These are phyloP conservation scores for Phytophthora fragariae DNA, from an alignment of 352 stramenopile species.

Conservation along the genomic window DNA sequence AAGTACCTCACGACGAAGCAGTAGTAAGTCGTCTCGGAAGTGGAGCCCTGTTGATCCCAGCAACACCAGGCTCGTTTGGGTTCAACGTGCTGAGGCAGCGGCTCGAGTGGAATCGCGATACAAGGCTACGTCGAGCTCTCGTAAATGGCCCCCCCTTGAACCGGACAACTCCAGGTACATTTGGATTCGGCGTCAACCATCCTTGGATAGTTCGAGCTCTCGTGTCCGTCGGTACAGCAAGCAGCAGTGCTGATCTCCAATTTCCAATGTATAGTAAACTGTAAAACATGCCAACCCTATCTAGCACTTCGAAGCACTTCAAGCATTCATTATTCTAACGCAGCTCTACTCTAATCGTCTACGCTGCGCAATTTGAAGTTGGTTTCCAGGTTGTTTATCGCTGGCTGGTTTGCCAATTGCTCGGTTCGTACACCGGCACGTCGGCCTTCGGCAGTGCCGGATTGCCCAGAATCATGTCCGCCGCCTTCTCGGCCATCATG, in stretches of 20 bases:
- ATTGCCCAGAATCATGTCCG: conserved; percentile 89
- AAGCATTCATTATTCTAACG: conserved; percentile 2
- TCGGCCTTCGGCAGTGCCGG: conserved; percentile 64
- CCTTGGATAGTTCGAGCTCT: conserved; percentile 5
- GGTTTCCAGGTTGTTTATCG: conserved; percentile 28
- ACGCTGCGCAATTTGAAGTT: neutral
- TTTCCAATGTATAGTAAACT: neutral
- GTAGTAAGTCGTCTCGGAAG: conserved; percentile 7
- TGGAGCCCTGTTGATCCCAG: conserved; percentile 32
- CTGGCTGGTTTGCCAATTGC: conserved; percentile 70
- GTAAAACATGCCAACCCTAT: neutral
- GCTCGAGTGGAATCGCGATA: conserved; percentile 28
- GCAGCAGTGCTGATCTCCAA: conserved; percentile 2
- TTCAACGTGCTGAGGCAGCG: conserved; percentile 19
- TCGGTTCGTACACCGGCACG: conserved; percentile 65
- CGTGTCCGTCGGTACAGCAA: neutral
- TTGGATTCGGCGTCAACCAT: conserved; percentile 17
- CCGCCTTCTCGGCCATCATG: conserved; percentile 93
- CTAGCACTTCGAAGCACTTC: neutral
- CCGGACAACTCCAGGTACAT: conserved; percentile 21
- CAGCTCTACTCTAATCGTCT: neutral
- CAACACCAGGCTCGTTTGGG: conserved; percentile 29
- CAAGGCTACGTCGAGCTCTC: conserved; percentile 21
- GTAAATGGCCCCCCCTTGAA: conserved; percentile 27
- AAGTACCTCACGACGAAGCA: conserved; percentile 14